Evolutionary conservation across 164 flowering plant genomes (phyloP).

Genomic region (Echeveria elegans): DNA sequence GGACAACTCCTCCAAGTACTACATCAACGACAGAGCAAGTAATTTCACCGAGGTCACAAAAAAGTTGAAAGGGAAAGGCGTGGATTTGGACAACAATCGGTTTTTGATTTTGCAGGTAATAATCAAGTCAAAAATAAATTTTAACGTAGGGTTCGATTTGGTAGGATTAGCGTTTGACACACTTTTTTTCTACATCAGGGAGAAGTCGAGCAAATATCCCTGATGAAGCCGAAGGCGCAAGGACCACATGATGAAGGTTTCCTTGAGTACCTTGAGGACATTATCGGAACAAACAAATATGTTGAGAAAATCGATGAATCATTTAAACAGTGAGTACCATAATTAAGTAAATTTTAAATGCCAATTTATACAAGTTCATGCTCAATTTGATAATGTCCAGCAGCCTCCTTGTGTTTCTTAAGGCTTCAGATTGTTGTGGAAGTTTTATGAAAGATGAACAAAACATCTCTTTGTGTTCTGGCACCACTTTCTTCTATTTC

Average conservation of each 20-base stretch:
- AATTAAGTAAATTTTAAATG: neutral
- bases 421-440: neutral
- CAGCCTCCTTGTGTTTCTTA: neutral
- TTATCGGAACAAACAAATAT: conserved; percentile 91
- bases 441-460: neutral
- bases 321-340: conserved; percentile 56
- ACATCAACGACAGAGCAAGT: conserved; percentile 66
- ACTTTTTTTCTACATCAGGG: conserved; percentile 40
- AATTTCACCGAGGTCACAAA: conserved; percentile 90
- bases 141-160: neutral
- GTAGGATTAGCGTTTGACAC: neutral
- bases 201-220: conserved; percentile 95
- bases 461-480: neutral
- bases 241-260: conserved; percentile 97
- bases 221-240: conserved; percentile 97
- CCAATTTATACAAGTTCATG: neutral
- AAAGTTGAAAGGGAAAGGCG: conserved; percentile 83
- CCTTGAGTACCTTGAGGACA: conserved; percentile 94
- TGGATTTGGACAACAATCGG: conserved; percentile 92
- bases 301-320: conserved; percentile 88
- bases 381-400: neutral
- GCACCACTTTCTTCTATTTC: neutral
- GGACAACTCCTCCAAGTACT: conserved; percentile 89
- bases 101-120: conserved; percentile 93
- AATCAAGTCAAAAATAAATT: no score